Evolutionary conservation across 345 rosid genomes (phyloP).

Genomic region (Brassica rapa): DNA sequence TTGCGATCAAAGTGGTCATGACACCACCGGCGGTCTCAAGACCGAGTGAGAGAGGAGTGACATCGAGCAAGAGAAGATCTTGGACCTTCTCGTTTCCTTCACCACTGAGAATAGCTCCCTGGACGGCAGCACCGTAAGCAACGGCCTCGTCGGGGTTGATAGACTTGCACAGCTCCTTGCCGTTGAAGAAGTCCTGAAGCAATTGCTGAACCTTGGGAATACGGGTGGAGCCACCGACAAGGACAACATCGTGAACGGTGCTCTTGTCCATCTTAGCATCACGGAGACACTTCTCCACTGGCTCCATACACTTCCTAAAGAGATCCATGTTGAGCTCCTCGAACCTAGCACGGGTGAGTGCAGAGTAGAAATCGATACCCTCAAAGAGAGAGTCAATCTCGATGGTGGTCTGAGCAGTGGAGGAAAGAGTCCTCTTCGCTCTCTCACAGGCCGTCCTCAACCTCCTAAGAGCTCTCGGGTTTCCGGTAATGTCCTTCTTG

Average conservation of each 20-base stretch:
- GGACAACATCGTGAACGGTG: conserved; percentile 64
- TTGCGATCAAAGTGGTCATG: conserved; percentile 75
- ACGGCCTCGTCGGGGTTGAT: conserved; percentile 87
- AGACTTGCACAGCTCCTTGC: conserved; percentile 81
- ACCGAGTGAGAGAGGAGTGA: conserved; percentile 78
- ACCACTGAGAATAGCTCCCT: conserved; percentile 79
- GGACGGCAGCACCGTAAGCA: conserved; percentile 87
- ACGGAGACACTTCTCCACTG: conserved; percentile 66
- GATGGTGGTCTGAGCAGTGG: conserved; percentile 72
- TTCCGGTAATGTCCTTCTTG: conserved; percentile 69
- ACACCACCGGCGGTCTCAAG: conserved; percentile 80
- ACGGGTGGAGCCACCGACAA: conserved; percentile 79
- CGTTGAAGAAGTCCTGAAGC: conserved; percentile 74
- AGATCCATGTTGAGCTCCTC: conserved; percentile 79
- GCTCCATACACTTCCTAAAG: conserved; percentile 75
- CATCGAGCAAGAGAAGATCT: conserved; percentile 70
- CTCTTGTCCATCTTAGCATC: conserved; percentile 84
- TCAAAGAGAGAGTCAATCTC: conserved; percentile 74
- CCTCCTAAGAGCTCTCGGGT: conserved; percentile 79
- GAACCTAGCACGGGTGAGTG: conserved; percentile 70
- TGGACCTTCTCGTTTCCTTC: conserved; percentile 90
- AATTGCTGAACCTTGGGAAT: conserved; percentile 81
- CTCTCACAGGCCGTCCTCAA: conserved; percentile 74
- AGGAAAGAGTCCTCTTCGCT: conserved; percentile 70
- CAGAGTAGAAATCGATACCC: conserved; percentile 71